phyloP scores from a whole-genome alignment of 2,329 filamentous ascomycete genomes.

The Sclerotinia sclerotiorum region DNA sequence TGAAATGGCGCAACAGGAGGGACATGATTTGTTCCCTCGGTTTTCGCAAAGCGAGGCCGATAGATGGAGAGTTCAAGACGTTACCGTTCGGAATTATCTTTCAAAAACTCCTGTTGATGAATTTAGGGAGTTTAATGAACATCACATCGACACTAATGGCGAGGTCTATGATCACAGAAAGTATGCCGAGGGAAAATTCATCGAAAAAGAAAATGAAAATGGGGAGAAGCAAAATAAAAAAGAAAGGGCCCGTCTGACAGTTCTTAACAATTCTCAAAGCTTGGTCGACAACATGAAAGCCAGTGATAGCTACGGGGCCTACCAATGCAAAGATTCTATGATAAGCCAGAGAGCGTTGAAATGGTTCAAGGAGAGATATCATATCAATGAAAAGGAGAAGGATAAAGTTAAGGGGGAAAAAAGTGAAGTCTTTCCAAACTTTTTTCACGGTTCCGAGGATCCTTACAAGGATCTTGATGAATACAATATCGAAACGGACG shows the following conservation, averaged over 20 bases:
- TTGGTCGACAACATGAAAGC: too few relatives aligned
- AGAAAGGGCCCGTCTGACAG: background rate
- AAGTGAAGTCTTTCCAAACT: rapidly evolving
- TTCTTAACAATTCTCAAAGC: too few relatives aligned
- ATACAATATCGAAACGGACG: background rate
- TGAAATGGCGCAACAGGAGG: background rate
- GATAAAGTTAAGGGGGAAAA: background rate
- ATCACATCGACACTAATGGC: background rate
- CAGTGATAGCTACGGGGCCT: background rate
- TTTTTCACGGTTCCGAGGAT: background rate
- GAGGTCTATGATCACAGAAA: background rate
- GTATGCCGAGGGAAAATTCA: background rate
- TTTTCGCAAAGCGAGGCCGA: background rate
- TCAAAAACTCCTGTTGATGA: background rate
- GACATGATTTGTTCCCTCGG: background rate
- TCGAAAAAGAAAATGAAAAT: background rate
- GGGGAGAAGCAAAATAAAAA: too few relatives aligned
- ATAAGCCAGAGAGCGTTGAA: background rate
- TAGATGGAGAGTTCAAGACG: background rate
- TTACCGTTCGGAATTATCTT: background rate
- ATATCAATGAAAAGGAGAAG: background rate
- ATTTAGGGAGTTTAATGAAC: background rate
- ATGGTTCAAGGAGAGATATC: rapidly evolving
- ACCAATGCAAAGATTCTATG: background rate
- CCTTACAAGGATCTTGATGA: background rate